Evolutionary conservation across 2,329 filamentous ascomycete genomes (phyloP), one percentile per base, ranked within the genome.

Genomic region (Talaromyces sp.): DNA sequence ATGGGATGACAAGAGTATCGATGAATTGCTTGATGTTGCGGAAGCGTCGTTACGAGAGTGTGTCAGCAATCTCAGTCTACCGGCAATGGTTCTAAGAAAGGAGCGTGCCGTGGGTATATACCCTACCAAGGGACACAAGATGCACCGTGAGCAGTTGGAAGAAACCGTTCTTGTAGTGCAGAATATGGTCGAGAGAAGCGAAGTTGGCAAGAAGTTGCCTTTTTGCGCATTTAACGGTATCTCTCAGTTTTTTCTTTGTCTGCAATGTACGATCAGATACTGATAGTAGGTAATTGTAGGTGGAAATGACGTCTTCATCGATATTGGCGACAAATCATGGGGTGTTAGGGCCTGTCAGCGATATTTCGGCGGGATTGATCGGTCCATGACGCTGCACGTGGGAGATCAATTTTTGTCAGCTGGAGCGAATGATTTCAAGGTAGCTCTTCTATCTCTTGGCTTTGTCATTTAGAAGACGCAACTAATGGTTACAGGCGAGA

Each of bases 321-420:
- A 99, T 76, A 97, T 99, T 73, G 95, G 95, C 64, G 95, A 99
- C 80, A 99, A 99, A 81, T 93, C 90, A 62, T 96, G 93, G 90
- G 95, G 95, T 68, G 95, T 99, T 2, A 85, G 91, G 39, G 92
- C 93, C 3, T 97, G 93, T 75, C 95, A 99, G 81, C 86, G 89
- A 65, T 97, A 92, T 82, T 97, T 97, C 75, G 90, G 90, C 3
- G 87, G 83, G 1, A 86, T 97, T 70, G 83, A 85, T 59, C 90
- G 88, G 3, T 87, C 89, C 68, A 90, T 90, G 73, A 97, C 93
- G 9, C 82, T 99, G 65, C 95, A 99, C 78, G 92, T 99, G 4
- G 95, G 95, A 14, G 87, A 99, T 78, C 95, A 99, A 79, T 99
- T 99, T 77, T 81, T 99, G 68, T 96, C 91, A 67, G 94, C 94